Conservation (phyloP, 129 eudicot species). For the Flaveria robusta region DNA sequence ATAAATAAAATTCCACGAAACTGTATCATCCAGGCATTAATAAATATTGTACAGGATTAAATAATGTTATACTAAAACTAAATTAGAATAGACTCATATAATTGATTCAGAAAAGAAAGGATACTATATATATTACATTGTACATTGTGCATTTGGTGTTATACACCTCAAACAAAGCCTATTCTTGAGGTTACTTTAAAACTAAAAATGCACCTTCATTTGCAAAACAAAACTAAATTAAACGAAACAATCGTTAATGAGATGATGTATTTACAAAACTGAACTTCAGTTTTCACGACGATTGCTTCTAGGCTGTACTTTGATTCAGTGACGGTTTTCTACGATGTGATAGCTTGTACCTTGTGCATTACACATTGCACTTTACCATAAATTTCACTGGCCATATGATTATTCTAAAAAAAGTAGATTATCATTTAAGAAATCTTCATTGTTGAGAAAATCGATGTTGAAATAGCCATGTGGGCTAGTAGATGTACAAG, state of each 20-base stretch:
- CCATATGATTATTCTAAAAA: neutral
- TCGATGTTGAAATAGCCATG: conserved; percentile 10
- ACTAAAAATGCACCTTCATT: conserved; percentile 3
- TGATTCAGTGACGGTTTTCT: neutral
- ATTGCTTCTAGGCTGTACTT: neutral
- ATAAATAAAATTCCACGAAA: neutral
- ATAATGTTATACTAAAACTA: neutral
- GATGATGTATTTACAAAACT: neutral
- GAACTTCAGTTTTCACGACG: neutral
- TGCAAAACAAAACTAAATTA: conserved; percentile 5
- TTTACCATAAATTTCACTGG: neutral
- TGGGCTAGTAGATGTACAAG: conserved; percentile 23
- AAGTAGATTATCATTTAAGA: neutral
- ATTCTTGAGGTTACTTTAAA: neutral
- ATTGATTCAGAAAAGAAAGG: neutral
- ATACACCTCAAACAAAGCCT: neutral
- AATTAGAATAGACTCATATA: neutral
- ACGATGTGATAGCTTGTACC: neutral
- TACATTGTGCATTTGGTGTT: conserved; percentile 24
- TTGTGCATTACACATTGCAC: neutral
- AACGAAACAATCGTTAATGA: neutral
- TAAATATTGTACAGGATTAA: neutral
- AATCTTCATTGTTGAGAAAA: neutral
- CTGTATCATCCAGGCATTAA: neutral
- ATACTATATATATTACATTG: conserved; percentile 15